These are phyloP conservation scores for Starmerella scarabaei DNA, from an alignment of 805 yeast species.

Conservation along the genomic window DNA sequence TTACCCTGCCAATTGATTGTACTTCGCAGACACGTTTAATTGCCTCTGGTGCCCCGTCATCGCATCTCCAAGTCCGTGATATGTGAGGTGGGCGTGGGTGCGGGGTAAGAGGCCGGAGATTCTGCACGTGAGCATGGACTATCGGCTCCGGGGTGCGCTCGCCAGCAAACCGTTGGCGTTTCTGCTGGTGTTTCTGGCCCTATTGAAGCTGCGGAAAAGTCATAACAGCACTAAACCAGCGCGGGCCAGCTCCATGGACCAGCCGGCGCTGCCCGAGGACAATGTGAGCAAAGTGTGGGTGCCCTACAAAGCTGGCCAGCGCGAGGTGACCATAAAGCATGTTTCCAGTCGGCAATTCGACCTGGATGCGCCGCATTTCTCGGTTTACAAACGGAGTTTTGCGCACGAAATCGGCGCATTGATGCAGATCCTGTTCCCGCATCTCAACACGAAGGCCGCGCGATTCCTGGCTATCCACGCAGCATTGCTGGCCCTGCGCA, in stretches of 20 bases:
- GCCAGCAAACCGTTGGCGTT: background rate
- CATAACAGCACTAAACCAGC: too few species aligned
- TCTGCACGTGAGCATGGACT: background rate
- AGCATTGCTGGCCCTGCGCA: slow-evolving; percentile 60
- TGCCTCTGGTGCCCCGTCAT: too few species aligned
- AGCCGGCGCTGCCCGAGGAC: background rate
- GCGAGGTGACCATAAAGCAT: slow-evolving; percentile 7
- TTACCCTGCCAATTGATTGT: too few species aligned
- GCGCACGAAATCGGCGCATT: slow-evolving; percentile 60
- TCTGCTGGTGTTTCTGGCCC: background rate
- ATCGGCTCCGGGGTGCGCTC: background rate
- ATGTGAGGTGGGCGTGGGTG: too few species aligned
- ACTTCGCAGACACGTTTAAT: too few species aligned
- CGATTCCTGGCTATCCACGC: slow-evolving; percentile 57
- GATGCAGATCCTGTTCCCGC: slow-evolving; percentile 75
- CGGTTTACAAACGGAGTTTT: slow-evolving; percentile 41
- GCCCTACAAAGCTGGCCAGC: slow-evolving; percentile 11
- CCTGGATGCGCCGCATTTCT: slow-evolving; percentile 15
- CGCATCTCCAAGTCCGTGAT: too few species aligned
- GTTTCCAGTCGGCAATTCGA: slow-evolving; percentile 13
- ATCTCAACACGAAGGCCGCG: slow-evolving; percentile 51
- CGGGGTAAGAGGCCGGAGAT: background rate
- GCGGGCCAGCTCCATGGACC: background rate
- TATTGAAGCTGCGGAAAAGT: too few species aligned
- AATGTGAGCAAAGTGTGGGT: slow-evolving; percentile 11